Evolutionary conservation across 2,329 filamentous ascomycete species (phyloP).

Genomic region (Exserohilum turcica): DNA sequence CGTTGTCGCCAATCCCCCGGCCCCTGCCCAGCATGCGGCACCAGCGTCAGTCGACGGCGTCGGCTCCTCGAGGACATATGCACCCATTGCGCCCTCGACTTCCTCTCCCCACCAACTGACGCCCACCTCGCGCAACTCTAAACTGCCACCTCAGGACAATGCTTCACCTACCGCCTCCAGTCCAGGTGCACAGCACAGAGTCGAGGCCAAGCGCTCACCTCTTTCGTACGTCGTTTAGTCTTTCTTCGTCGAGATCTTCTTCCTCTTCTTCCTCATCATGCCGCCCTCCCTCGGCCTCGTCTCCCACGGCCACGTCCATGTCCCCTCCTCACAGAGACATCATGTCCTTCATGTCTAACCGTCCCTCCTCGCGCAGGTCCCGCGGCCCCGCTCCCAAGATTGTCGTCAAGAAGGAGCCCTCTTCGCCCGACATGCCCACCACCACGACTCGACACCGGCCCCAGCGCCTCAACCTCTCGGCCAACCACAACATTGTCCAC

Average conservation of each 20-base stretch:
- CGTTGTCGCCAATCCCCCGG: conserved; percentile 52
- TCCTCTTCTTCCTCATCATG: conserved; percentile 19
- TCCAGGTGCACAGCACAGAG: conserved; percentile 45
- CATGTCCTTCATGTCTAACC: conserved; percentile 37
- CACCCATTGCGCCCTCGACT: conserved; percentile 51
- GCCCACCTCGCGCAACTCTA: conserved; percentile 44
- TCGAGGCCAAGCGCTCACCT: conserved; percentile 60
- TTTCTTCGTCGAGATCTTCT: conserved; percentile 27
- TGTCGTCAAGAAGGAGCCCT: conserved; percentile 93
- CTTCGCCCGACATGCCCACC: conserved; percentile 78
- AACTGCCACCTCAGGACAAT: conserved; percentile 42
- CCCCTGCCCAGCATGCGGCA: conserved; percentile 47
- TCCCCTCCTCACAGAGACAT: conserved; percentile 33
- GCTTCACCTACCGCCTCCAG: conserved; percentile 50
- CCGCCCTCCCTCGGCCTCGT: conserved; percentile 31
- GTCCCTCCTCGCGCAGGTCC: conserved; percentile 55
- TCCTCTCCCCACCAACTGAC: conserved; percentile 48
- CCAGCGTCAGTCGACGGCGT: conserved; percentile 44
- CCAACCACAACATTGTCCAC: conserved; percentile 51
- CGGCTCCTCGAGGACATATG: conserved; percentile 50
- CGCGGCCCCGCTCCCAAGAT: conserved; percentile 72
- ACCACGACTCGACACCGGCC: conserved; percentile 76
- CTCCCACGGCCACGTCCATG: conserved; percentile 29
- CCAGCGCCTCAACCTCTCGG: conserved; percentile 78
- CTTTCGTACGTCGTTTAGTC: conserved; percentile 54